These are phyloP conservation scores for Mesotaenium endlicherianum DNA, from an alignment of 139 green algal species.

Conservation along the genomic window DNA sequence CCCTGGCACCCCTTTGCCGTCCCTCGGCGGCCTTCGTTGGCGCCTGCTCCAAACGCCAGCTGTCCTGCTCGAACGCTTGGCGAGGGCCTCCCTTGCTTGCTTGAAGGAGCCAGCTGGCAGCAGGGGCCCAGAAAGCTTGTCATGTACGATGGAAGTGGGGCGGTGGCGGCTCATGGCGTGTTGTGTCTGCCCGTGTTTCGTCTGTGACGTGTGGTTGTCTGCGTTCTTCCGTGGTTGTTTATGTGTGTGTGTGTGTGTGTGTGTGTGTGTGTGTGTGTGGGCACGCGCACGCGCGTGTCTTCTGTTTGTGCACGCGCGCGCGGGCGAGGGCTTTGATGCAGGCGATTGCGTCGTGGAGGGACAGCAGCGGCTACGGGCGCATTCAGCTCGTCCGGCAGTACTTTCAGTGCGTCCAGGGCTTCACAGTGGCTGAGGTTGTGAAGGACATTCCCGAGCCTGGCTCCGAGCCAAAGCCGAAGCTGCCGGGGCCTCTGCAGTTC, in stretches of 20 bases:
- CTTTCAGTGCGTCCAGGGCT: slow-evolving; percentile 69
- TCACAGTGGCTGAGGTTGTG: slow-evolving; percentile 67
- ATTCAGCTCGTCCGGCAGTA: slow-evolving; percentile 74
- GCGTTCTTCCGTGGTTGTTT: background rate
- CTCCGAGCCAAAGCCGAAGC: background rate
- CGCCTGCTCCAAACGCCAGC: too few species aligned
- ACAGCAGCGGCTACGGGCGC: slow-evolving; percentile 66
- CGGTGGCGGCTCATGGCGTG: background rate
- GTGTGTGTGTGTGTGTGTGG: too few species aligned
- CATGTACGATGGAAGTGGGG: background rate
- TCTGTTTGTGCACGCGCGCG: too few species aligned
- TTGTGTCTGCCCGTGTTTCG: background rate
- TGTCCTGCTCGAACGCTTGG: too few species aligned
- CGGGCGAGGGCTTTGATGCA: slow-evolving; percentile 63
- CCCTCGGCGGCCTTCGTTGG: too few species aligned
- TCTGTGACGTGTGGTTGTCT: background rate
- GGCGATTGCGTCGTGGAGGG: slow-evolving; percentile 67
- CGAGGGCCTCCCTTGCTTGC: too few species aligned
- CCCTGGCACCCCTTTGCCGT: too few species aligned
- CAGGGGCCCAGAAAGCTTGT: too few species aligned
- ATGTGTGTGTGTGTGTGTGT: too few species aligned
- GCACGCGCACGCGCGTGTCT: too few species aligned
- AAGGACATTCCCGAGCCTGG: slow-evolving; percentile 6
- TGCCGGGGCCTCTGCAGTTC: background rate
- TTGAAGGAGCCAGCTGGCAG: too few species aligned